Percentiles rank a stretch among this genome's conserved stretches.
Evolutionary conservation across 306 rosid species (phyloP).

Genomic region (Luffa acutangula): DNA sequence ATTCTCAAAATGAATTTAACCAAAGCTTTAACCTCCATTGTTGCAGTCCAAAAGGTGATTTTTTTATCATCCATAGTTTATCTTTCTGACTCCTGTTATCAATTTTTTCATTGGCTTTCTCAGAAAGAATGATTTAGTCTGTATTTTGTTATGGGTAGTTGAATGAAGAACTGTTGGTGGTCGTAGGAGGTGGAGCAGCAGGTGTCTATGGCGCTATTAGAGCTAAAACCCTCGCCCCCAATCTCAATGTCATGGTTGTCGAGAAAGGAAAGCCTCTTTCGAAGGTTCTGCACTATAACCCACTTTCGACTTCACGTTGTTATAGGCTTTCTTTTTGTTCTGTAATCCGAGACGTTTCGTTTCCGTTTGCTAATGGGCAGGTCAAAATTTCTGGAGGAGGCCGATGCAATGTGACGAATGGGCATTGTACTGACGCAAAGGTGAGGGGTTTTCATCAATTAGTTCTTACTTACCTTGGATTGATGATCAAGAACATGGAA

Average conservation of each 20-base stretch:
- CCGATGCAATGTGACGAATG: slow-evolving; percentile 91
- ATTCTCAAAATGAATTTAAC: neutral
- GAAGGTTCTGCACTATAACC: slow-evolving; percentile 39
- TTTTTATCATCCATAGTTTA: neutral
- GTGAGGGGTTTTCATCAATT: slow-evolving; percentile 18
- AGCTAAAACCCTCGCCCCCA: slow-evolving; percentile 72
- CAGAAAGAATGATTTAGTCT: neutral
- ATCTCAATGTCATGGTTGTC: slow-evolving; percentile 51
- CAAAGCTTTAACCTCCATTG: slow-evolving; percentile 12
- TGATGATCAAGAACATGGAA: neutral
- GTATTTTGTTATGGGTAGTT: slow-evolving; percentile 21
- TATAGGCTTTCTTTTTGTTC: neutral
- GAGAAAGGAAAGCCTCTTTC: slow-evolving; percentile 76
- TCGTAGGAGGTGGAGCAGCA: slow-evolving; percentile 93
- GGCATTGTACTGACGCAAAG: slow-evolving; percentile 57
- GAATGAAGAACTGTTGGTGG: slow-evolving; percentile 56
- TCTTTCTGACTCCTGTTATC: neutral
- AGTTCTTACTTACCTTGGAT: neutral
- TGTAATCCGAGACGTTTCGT: neutral
- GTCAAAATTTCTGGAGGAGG: slow-evolving; percentile 94
- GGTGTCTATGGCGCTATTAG: slow-evolving; percentile 89
- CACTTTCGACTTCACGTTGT: neutral
- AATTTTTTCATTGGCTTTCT: neutral
- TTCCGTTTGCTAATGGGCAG: slow-evolving; percentile 22
- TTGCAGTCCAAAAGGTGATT: slow-evolving; percentile 38